phyloP scores from a whole-genome alignment of 306 rosid genomes.

The Myrica gale region DNA sequence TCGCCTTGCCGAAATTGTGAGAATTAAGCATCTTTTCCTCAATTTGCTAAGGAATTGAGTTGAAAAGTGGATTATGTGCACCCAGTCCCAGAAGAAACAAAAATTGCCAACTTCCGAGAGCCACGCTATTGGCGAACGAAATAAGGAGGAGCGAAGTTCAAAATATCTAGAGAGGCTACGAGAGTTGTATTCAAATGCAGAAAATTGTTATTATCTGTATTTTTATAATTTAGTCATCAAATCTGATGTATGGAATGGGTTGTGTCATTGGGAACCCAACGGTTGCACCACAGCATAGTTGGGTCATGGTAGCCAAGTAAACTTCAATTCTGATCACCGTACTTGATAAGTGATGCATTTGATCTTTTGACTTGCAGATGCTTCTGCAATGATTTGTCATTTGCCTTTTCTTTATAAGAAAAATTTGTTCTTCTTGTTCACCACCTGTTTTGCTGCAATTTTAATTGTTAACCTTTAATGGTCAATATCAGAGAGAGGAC shows the following conservation, averaged over 20 bases:
- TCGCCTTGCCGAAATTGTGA: background rate
- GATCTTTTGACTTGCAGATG: background rate
- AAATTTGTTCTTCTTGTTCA: background rate
- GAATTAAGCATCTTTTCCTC: background rate
- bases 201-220: no score
- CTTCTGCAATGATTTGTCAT: background rate
- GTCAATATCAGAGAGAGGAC: background rate
- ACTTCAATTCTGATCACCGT: background rate
- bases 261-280: background rate
- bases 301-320: background rate
- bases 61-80: background rate
- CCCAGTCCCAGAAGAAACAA: background rate
- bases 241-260: background rate
- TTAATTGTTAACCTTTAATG: conserved; percentile 1
- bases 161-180: background rate
- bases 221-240: background rate
- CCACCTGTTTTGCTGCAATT: background rate
- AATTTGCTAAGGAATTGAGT: background rate
- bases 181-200: background rate
- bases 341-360: background rate
- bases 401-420: background rate
- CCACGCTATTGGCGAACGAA: background rate
- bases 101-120: background rate
- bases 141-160: background rate
- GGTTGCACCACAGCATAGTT: background rate